Base-by-base conservation (phyloP, 2,329 filamentous ascomycete species). In the Hymenoscyphus occultus region DNA sequence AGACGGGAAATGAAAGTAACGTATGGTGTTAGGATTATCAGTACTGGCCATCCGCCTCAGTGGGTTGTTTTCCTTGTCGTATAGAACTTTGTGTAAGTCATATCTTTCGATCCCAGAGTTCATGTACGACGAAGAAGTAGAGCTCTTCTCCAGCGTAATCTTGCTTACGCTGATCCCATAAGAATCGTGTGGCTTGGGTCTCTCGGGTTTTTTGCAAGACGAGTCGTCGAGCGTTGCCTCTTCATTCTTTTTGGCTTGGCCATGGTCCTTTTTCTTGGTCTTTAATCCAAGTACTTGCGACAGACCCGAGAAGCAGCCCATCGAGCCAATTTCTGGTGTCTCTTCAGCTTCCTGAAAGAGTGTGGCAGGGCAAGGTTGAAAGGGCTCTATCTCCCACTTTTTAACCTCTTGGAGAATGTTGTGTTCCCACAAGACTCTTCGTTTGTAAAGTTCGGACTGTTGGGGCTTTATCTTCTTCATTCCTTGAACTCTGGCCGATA, bases 1-100 rank as follows among this genome's bases (percentile, higher is more conserved):
- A 3, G 60, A 57, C 1, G 64, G 64, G 14, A 65, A 51, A 48
- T 65, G 64, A 40, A 65, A 65, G 19, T 65, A 63, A 10, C 64
- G 60, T 13, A 65, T 62, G 2, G 45, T 63, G 28, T 63, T 35
- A 7, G n/a, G 19, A 28, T 65, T 48, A 16, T 35, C n/a, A 39
- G 14, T 32, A 4, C 56, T 31, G 1, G 42, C 48, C 9, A 60
- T n/a, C 9, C 40, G 40, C 12, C 10, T 39, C 4, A 65, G 31
- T 2, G 64, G 64, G n/a, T 60, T 62, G 14, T 48, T 19, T 10
- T 62, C 60, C 16, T 51, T 39, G 3, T 60, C 35, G 56, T 48
- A 62, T 2, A 62, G 16, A 48, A 48, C 45, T 32, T 65, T 40
- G 32, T 56, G 59, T 3, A 65, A 28, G 0, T 54, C 59, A 45